A percentile compares a stretch with the other conserved stretches of the same genome.
Evolutionary conservation across 441 rosid genomes (phyloP).

Genomic region (Populus hybrid): DNA sequence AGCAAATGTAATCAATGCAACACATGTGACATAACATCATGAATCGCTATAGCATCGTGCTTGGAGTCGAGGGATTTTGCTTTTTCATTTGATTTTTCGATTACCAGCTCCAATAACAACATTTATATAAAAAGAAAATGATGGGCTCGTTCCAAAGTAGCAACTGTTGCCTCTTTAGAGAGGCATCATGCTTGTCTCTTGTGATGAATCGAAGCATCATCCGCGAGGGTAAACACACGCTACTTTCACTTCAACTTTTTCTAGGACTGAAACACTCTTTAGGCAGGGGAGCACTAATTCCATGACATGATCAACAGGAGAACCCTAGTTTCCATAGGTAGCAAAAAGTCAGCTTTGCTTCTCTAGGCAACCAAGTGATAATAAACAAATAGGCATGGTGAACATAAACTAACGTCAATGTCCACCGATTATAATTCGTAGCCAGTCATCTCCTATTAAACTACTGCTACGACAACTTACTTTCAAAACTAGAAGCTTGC

Average conservation of each 20-base stretch:
- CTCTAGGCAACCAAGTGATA: background rate
- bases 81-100: background rate
- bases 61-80: background rate
- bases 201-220: constrained; percentile 2
- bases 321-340: background rate
- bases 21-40: background rate
- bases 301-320: background rate
- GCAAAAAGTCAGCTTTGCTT: background rate
- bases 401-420: background rate
- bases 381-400: background rate
- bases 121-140: background rate
- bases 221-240: background rate
- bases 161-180: background rate
- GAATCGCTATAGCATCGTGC: background rate
- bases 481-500: background rate
- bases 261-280: background rate
- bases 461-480: background rate
- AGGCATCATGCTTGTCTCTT: background rate
- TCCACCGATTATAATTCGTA: background rate
- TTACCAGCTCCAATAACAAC: too few relatives aligned
- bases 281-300: constrained; percentile 11
- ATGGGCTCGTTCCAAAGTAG: background rate
- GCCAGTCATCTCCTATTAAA: background rate
- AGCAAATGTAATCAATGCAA: background rate
- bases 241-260: background rate